Base-by-base conservation (phyloP, 1,284 basidiomycete species). In the Megacollybia platyphylla region DNA sequence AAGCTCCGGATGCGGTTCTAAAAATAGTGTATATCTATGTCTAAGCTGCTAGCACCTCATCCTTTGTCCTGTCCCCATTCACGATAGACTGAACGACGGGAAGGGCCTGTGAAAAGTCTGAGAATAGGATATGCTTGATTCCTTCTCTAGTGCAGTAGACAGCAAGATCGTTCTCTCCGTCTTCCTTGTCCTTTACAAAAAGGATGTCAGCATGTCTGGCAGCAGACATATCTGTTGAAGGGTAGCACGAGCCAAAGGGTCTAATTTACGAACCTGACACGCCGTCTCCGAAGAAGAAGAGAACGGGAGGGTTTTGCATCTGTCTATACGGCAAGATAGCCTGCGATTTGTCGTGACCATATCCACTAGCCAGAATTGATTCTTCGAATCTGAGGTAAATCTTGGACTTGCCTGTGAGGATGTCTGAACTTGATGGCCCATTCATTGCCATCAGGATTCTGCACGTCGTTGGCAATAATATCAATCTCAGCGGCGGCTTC, bases 231-330 rank as follows among this genome's bases (percentile, higher is more conserved):
- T 94, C 90, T 84, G 39, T 30, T 26, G 46, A 34, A 40, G 36
- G 28, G 29, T 15, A 42, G 17, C 17, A 31, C 49, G 51, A 24
- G 20, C 20, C 49, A 29, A 40, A 24, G 26, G 20, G 18, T 36
- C 37, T 1, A 11, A 28, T 13, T 17, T 13, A 58, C 72, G 39
- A 44, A 84, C 87, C 87, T 46, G 86, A 89, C 43, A 94, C 92
- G 37, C 92, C 92, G 57, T 97, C 92, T 1, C 92, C 92, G 51
- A 93, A 92, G 74, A 94, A 96, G 64, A 96, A 92, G 11, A 93
- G 67, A 1, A 76, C 82, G 2, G 92, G 92, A 10, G 79, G 77
- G 45, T 77, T 58, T 2, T 70, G 56, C 34, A 93, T 70, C 27
- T 70, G 62, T 17, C 79, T 69, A 64, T 96, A 97, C 0, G 88